Evolutionary conservation across 306 rosid species (phyloP).

Genomic region (Dryas drummondii): DNA sequence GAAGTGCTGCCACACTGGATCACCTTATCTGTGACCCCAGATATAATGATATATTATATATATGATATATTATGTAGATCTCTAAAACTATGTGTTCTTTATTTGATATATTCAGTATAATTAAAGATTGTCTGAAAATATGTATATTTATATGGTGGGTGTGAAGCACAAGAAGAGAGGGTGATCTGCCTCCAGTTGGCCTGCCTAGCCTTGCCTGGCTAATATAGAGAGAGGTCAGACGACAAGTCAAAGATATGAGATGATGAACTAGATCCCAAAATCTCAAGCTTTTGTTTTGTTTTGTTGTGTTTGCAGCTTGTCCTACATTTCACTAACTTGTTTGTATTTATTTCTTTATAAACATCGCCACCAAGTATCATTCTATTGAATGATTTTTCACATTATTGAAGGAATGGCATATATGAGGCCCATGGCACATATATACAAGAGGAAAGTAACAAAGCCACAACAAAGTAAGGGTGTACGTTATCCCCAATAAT

Average conservation of each 20-base stretch:
- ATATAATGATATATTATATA: neutral
- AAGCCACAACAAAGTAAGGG: conserved; percentile 1
- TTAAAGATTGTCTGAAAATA: conserved; percentile 10
- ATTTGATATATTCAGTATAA: neutral
- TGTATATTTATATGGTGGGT: conserved; percentile 9
- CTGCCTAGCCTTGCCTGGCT: conserved; percentile 1
- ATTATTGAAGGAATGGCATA: conserved; percentile 11
- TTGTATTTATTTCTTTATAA: conserved; percentile 15
- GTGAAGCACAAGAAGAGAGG: conserved; percentile 29
- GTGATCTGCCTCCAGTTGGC: conserved; percentile 14
- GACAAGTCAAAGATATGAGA: conserved; percentile 22
- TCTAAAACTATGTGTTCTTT: conserved; percentile 12
- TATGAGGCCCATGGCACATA: neutral
- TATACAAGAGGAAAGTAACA: conserved; percentile 7
- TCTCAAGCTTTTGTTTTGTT: neutral
- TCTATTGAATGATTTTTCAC: neutral
- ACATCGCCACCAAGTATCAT: conserved; percentile 6
- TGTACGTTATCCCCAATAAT: neutral
- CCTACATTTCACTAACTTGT: neutral
- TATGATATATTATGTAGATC: neutral
- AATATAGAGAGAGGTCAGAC: neutral
- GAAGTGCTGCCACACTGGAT: neutral
- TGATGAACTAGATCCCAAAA: conserved; percentile 16
- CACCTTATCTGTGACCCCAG: neutral
- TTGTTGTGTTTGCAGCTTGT: conserved; percentile 3